Evolutionary conservation across 192 early-diverging fungal genomes (phyloP), one percentile per base, ranked within the genome.

Genomic region (Coemansia sp.): DNA sequence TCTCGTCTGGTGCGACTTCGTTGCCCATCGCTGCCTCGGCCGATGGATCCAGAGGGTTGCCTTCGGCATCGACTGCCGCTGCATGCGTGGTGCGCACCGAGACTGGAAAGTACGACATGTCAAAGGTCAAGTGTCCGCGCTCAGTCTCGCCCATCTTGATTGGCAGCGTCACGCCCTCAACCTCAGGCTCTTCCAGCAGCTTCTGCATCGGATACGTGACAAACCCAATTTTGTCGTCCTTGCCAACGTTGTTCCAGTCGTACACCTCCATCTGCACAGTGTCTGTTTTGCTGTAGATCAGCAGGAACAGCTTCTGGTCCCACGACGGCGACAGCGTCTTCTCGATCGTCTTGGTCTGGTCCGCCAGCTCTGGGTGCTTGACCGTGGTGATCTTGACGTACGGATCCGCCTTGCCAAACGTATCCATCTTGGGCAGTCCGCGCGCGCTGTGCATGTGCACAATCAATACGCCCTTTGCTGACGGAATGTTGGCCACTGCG

Each of bases 401-500:
- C 23, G 97, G 97, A 72, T 99, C 97, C 19, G 90, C 87, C 62
- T 86, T 90, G 65, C 94, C 93, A 58, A 94, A 87, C 16, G 91
- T 77, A 71, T 97, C 97, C 23, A 83, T 76, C 75, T 97, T 97
- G 73, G 88, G 91, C 57, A 99, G 74, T 7, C 85, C 85, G 50
- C 87, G 89, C 21, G 91, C 97, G 38, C 88, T 86, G 61, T 89
- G 86, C 39, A 99, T 75, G 29, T 84, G 87, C 48, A 96, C 73
- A 48, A 88, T 85, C 6, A 98, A 82, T 9, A 99, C 91, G 65
- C 97, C 97, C 62, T 91, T 87, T 26, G 93, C 90, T 27, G 85
- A 74, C 50, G 93, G 87, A 63, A 82, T 65, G 37, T 79, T 77
- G 59, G 86, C 77, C 10, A 85, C 82, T 3, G 87, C 83, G 61